A percentile compares a stretch with the other conserved stretches of the same genome.
Evolutionary conservation across 192 early-diverging fungal species (phyloP).

Genomic region (Coemansia sp.): DNA sequence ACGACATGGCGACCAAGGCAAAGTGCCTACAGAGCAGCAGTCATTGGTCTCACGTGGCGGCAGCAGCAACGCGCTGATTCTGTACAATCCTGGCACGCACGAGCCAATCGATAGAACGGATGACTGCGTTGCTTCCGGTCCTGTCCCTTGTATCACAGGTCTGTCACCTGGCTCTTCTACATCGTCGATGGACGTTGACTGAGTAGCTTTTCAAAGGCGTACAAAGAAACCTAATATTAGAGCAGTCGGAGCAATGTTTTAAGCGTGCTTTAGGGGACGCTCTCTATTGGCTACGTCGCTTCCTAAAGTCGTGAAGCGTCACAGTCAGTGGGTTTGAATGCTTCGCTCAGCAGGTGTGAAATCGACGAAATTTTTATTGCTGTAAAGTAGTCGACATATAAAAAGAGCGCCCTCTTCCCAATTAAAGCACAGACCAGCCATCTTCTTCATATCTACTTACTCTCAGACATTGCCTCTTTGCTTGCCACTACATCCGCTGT

Average conservation of each 20-base stretch:
- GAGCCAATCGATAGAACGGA: not conserved
- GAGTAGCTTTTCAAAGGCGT: not conserved
- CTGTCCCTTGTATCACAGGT: not conserved
- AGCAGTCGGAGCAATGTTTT: not conserved
- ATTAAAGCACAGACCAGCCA: not conserved
- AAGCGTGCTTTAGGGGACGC: not conserved
- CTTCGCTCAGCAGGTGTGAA: not conserved
- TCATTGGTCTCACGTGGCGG: not conserved
- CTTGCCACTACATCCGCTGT: not conserved
- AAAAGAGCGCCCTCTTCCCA: not conserved
- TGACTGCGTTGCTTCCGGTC: not conserved
- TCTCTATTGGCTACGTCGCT: not conserved
- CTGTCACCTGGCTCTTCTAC: not conserved
- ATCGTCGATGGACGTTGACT: constrained; percentile 3
- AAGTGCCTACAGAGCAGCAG: not conserved
- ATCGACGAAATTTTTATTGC: not conserved
- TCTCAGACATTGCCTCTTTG: no score
- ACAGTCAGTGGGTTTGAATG: not conserved
- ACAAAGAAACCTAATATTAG: not conserved
- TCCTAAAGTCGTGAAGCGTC: not conserved
- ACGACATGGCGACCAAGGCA: not conserved
- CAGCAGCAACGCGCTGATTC: not conserved
- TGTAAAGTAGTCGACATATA: not conserved
- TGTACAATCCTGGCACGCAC: not conserved
- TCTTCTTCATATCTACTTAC: not conserved